These are phyloP conservation scores for Parafenestella ontariensis DNA, from an alignment of 2,329 filamentous ascomycete genomes.

Conservation along the genomic window DNA sequence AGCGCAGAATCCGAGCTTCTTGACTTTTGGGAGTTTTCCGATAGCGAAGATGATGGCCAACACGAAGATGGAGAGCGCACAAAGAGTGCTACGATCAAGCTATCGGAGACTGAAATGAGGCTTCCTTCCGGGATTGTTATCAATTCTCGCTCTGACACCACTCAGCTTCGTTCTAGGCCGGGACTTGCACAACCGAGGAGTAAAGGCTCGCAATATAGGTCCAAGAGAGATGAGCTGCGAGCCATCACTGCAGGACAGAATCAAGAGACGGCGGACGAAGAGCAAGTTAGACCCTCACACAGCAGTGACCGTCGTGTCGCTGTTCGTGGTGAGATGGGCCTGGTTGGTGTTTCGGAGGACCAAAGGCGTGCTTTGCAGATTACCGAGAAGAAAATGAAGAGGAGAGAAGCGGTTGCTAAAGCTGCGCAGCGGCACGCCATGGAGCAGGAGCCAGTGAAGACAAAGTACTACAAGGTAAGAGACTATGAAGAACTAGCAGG, in stretches of 20 bases:
- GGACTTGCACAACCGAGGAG: constrained; percentile 12
- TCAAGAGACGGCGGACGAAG: not conserved
- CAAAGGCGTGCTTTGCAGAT: constrained; percentile 18
- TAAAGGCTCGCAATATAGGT: constrained; percentile 9
- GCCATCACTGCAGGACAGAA: constrained; percentile 2
- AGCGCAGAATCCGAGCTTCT: constrained; percentile 40
- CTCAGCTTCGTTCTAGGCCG: constrained; percentile 13
- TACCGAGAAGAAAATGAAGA: constrained; percentile 28
- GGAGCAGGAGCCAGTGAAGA: constrained; percentile 17
- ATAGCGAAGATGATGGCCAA: constrained; percentile 5
- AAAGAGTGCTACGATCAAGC: constrained; percentile 1
- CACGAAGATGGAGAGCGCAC: constrained; percentile 3
- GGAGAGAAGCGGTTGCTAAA: constrained; percentile 16
- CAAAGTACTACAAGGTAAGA: constrained; percentile 18
- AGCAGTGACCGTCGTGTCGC: constrained; percentile 18
- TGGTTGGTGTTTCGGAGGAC: constrained; percentile 20
- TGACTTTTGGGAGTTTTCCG: constrained; percentile 40
- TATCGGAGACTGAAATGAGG: constrained; percentile 22
- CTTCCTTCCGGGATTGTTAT: constrained; percentile 25
- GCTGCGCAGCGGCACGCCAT: constrained; percentile 13
- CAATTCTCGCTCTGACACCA: constrained; percentile 15
- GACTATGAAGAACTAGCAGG: not conserved
- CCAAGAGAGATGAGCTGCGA: constrained; percentile 7
- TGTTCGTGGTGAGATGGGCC: constrained; percentile 25
- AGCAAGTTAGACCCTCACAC: not conserved